These are phyloP conservation scores for Nigrograna mackinnonii DNA, from an alignment of 2,329 filamentous ascomycete genomes.

Conservation along the genomic window DNA sequence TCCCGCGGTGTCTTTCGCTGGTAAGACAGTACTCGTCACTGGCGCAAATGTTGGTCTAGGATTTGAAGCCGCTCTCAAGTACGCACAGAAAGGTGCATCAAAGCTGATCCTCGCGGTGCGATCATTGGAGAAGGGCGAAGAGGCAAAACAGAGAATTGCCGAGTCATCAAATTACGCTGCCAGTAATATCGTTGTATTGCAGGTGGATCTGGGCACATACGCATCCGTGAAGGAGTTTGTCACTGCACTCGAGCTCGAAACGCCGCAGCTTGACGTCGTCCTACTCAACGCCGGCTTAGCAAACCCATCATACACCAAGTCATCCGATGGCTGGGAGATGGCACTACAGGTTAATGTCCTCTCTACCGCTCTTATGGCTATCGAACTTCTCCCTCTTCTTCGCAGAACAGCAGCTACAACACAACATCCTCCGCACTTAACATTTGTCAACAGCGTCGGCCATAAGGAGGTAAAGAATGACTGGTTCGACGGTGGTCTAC, in stretches of 20 bases:
- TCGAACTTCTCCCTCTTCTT: conserved; percentile 25
- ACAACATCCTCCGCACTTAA: conserved; percentile 4
- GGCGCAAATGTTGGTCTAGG: conserved; percentile 1
- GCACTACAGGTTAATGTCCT: conserved; percentile 40
- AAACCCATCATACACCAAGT: neutral
- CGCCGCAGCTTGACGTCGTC: neutral
- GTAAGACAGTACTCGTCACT: neutral
- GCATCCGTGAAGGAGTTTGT: neutral
- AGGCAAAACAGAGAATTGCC: neutral
- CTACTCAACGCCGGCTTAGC: neutral
- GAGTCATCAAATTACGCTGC: neutral
- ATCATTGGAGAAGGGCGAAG: neutral
- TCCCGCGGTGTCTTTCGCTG: neutral
- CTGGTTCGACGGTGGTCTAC: conserved; percentile 3
- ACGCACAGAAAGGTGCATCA: neutral
- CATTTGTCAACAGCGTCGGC: conserved; percentile 8
- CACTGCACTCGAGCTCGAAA: neutral
- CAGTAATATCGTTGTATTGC: neutral
- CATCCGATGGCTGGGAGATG: conserved; percentile 27
- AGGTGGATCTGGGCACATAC: neutral
- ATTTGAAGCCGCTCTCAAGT: neutral
- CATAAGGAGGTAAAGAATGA: conserved; percentile 4
- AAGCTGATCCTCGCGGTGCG: conserved; percentile 1
- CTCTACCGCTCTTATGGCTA: conserved; percentile 29
- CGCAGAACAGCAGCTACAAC: neutral